phyloP scores from a whole-genome alignment of 129 eudicot genomes.

The Deinandra increscens region DNA sequence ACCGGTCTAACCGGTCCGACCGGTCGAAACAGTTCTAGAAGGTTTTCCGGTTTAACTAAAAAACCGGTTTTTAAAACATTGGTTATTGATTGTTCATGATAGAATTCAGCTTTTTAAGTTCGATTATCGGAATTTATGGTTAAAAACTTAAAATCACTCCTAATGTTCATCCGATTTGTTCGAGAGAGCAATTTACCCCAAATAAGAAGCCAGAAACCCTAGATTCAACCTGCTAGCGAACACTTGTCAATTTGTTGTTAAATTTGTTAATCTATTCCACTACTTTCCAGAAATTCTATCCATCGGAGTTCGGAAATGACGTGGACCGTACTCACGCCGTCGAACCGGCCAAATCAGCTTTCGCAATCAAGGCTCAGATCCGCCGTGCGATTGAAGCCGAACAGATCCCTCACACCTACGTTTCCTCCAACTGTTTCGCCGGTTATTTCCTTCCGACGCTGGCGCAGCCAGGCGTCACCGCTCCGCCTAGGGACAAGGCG shows the following conservation, averaged over 20 bases:
- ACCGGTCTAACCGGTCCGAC: no score
- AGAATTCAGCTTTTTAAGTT: neutral
- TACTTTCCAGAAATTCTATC: constrained; percentile 39
- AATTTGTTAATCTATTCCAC: neutral
- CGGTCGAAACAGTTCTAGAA: no score
- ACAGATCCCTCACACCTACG: constrained; percentile 42
- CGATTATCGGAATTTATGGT: neutral
- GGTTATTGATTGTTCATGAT: no score
- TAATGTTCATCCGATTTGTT: neutral
- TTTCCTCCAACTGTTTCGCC: constrained; percentile 38
- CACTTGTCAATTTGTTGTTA: neutral
- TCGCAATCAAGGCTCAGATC: constrained; percentile 34
- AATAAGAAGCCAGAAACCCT: neutral
- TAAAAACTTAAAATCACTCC: neutral
- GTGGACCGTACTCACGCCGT: constrained; percentile 45
- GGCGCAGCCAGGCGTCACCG: constrained; percentile 38
- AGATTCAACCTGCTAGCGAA: neutral
- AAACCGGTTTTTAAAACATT: no score
- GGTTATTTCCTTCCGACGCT: constrained; percentile 43
- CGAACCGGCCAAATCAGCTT: constrained; percentile 44
- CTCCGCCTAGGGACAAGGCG: constrained; percentile 53
- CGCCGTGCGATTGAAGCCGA: constrained; percentile 47
- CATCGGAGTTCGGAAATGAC: constrained; percentile 50
- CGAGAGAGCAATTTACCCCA: neutral
- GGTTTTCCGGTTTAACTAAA: no score